Base-by-base conservation (phyloP, 768 basidiomycete species). In the Mrakia frigida region DNA sequence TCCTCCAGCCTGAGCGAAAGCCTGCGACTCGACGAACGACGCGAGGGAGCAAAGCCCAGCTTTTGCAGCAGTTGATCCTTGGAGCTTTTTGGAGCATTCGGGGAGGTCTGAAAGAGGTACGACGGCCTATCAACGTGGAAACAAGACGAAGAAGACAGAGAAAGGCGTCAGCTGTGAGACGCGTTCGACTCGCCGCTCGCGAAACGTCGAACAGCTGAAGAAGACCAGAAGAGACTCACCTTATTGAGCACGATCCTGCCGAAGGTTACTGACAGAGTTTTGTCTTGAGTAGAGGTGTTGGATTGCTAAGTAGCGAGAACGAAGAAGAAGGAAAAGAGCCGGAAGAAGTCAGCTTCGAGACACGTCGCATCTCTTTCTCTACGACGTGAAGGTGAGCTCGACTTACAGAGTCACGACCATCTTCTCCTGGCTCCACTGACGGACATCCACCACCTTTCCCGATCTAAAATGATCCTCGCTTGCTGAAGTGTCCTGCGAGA, bases 211-310 rank as follows among this genome's bases (percentile, higher is more conserved):
- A 10, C 2, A 25, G n/a, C n/a, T 6, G 25, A 56, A 14, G 56
- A 28, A 56, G 23, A 56, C 6, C 0, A 14, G 56, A 56, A 50
- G 63, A 10, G 35, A 39, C 33, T 6, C 7, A 37, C 65, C 39
- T 68, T 39, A 25, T 43, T 68, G 37, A 68, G 65, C 1, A 68
- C 25, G 65, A 68, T 68, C 35, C 65, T 35, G 65, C 43, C 65
- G 37, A 39, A 68, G 18, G 65, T 68, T 10, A 39, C 65, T 6
- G 25, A 39, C 1, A 68, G 65, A 25, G 39, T 25, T 39, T 68
- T 68, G 3, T 16, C 1, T 43, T 18, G 39, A 2, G 21, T 41
- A 18, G 37, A 25, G 39, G 37, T 23, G 35, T 23, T 33, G 33
- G 10, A 5, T 4, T 21, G 16, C 43, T 46, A 33, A 35, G 33